Evolutionary conservation across 73 alveolate genomes (phyloP), one percentile per base, ranked within the genome.

Genomic region (Paramecium bursaria): DNA sequence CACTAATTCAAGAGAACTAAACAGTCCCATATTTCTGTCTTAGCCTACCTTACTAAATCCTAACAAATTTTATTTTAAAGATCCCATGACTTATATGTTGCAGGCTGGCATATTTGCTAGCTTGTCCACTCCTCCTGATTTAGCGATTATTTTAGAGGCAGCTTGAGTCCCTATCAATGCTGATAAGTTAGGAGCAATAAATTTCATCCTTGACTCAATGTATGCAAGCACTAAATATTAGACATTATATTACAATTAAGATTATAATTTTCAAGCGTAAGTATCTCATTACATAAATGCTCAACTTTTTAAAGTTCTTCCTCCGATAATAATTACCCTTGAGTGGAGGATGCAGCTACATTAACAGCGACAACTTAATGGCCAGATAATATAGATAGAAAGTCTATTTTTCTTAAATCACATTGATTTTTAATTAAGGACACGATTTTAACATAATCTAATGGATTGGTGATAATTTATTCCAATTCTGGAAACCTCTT

Each of bases 91-190:
- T 54, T 95, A 86, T 3, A 96, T 94, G 67, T 95, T 94, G 49
- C 98, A 92, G 46, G 98, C 98, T n/a, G 99, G 98, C 50, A 96
- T 94, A 55, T 74, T 92, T 1, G 97, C 89, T 23, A 96, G 94
- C 47, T 94, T 97, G 27, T 87, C 90, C 29, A 96, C 74, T 3
- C 99, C 98, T n/a, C 99, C 99, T 2, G 97, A 98, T 46, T 97
- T 95, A 1, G 99, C 93, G 3, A 96, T 90, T 57, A 96, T 52
- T 74, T 93, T 95, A 6, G 98, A 94, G 0, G 99, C 97, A 13
- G 92, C 93, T 33, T 91, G 85, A 0, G 97, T 85, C 17, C 99
- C 99, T 21, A 96, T 85, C 44, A 96, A 86, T 10, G 91, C 94
- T 30, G 93, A 85, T 42, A 95, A 89, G 86, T 95, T 96, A 0